Conservation (phyloP, 169 alveolate species). For the Theileria parva region DNA sequence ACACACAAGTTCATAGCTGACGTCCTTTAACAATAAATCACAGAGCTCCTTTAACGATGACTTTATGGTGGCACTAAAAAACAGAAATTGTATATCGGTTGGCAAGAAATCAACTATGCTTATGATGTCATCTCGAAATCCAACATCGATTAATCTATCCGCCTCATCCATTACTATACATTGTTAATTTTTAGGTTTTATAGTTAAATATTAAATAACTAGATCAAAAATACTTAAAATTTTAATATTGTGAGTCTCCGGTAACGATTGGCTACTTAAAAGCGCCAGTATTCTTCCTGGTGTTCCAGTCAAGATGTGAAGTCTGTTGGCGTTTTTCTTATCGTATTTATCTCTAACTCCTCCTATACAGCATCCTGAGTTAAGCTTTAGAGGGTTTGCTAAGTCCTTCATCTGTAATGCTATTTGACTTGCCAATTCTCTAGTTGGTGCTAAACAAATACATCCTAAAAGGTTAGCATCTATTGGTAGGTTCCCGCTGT, state of each 20-base stretch:
- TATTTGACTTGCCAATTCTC: constrained; percentile 78
- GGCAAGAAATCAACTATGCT: constrained; percentile 71
- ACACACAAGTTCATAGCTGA: constrained; percentile 53
- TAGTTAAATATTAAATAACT: background rate
- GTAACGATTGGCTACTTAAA: constrained; percentile 51
- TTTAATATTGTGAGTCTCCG: constrained; percentile 47
- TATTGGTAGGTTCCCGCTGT: constrained; percentile 55
- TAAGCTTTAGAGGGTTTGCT: constrained; percentile 61
- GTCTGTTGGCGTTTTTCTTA: constrained; percentile 49
- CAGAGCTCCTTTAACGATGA: constrained; percentile 69
- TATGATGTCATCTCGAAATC: constrained; percentile 84
- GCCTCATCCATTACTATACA: constrained; percentile 89
- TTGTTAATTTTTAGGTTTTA: background rate
- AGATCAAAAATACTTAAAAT: constrained; percentile 48
- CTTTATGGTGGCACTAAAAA: constrained; percentile 79
- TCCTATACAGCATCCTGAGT: constrained; percentile 74
- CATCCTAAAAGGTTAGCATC: constrained; percentile 71
- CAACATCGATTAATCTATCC: constrained; percentile 90
- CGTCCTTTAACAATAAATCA: constrained; percentile 33
- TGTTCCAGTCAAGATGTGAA: constrained; percentile 77
- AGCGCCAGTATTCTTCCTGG: constrained; percentile 66
- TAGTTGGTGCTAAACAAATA: constrained; percentile 74
- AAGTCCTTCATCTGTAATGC: constrained; percentile 73
- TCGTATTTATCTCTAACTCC: constrained; percentile 70
- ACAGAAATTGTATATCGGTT: constrained; percentile 59